These are phyloP conservation scores for Knufia petricola DNA, from an alignment of 2,329 filamentous ascomycete genomes.

Conservation along the genomic window DNA sequence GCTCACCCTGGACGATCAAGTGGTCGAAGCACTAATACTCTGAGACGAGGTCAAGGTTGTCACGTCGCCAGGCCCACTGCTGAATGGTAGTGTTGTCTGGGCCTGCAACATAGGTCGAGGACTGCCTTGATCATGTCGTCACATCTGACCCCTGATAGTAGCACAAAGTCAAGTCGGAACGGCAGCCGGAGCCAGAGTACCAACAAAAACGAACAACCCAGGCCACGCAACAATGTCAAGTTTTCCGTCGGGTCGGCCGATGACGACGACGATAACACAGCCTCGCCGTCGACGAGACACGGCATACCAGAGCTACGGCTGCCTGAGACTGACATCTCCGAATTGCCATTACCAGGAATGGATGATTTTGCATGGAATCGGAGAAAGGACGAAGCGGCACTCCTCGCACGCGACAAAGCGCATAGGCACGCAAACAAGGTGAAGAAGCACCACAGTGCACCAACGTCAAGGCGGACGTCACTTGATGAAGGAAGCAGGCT, in stretches of 20 bases:
- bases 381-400: slow-evolving; percentile 1
- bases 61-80: too few species aligned
- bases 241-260: neutral
- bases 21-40: neutral
- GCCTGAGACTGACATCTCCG: neutral
- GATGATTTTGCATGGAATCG: neutral
- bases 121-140: neutral
- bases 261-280: neutral
- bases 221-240: neutral
- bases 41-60: neutral
- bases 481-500: neutral
- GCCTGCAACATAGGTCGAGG: neutral
- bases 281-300: neutral
- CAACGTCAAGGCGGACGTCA: slow-evolving; percentile 1
- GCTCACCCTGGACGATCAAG: too few species aligned
- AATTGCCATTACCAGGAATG: neutral
- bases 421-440: slow-evolving; percentile 1
- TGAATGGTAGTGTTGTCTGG: neutral
- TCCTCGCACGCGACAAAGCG: slow-evolving; percentile 1
- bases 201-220: neutral
- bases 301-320: neutral
- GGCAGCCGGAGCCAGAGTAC: neutral
- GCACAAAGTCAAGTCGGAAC: neutral
- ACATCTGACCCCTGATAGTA: neutral
- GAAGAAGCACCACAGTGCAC: slow-evolving; percentile 2